phyloP scores from a whole-genome alignment of 1,139 yeast genomes.

The Schwanniomyces etchellsii region DNA sequence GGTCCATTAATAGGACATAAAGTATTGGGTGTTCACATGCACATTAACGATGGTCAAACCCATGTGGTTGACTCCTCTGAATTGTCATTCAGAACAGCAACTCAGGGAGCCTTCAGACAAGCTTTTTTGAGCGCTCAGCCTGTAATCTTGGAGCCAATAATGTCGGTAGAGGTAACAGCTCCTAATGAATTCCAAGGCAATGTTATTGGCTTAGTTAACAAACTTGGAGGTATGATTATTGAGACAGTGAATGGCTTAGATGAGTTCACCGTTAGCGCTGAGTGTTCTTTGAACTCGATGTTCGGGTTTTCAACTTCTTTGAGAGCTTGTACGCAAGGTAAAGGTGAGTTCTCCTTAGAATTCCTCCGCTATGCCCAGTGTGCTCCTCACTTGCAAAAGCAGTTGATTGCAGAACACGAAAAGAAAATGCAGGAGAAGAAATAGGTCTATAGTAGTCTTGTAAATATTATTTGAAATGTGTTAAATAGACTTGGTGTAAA shows the following conservation, averaged over 20 bases:
- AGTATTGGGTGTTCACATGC: slow-evolving; percentile 90
- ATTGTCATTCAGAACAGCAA: slow-evolving; percentile 89
- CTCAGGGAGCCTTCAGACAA: slow-evolving; percentile 86
- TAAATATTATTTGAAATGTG: slow-evolving; percentile 6
- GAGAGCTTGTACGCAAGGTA: slow-evolving; percentile 98
- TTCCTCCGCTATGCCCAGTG: slow-evolving; percentile 91
- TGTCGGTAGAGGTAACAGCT: slow-evolving; percentile 89
- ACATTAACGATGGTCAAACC: slow-evolving; percentile 93
- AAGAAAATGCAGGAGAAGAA: slow-evolving; percentile 25
- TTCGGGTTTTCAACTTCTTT: slow-evolving; percentile 94
- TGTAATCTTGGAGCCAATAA: slow-evolving; percentile 89
- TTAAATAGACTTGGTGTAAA: slow-evolving; percentile 1
- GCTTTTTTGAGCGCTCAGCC: slow-evolving; percentile 84
- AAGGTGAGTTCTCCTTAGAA: slow-evolving; percentile 95
- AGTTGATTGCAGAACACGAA: slow-evolving; percentile 79
- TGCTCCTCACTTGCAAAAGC: slow-evolving; percentile 84
- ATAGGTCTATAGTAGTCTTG: slow-evolving; percentile 11
- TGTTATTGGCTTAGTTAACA: slow-evolving; percentile 87
- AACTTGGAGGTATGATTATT: slow-evolving; percentile 84
- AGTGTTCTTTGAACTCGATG: slow-evolving; percentile 91
- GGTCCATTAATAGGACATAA: slow-evolving; percentile 96
- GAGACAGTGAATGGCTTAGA: slow-evolving; percentile 94
- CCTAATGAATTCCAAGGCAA: slow-evolving; percentile 96
- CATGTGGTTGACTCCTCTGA: slow-evolving; percentile 98
- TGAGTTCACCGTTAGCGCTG: slow-evolving; percentile 90